Base-by-base conservation (phyloP, 805 yeast genomes). In the Ogataea parapolymorpha region DNA sequence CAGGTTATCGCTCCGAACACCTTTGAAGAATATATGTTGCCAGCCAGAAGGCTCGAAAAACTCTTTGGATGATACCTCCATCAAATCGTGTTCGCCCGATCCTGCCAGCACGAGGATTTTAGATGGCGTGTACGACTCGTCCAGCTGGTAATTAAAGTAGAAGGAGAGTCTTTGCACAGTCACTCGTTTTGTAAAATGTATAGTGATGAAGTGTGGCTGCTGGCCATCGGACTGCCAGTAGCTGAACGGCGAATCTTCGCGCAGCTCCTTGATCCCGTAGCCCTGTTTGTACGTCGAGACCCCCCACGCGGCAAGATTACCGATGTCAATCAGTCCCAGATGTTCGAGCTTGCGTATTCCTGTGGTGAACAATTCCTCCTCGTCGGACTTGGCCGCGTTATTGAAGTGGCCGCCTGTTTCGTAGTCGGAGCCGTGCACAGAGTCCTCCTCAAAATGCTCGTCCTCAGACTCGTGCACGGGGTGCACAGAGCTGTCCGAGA, bases 161-260 rank as follows among this genome's bases (percentile, higher is more conserved):
- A 93, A 55, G 0, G 88, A 79, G 1, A 93, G 63, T 38, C 85
- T 62, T 37, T 81, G 78, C 3, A 93, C 64, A 15, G 79, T 70
- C 4, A 89, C 95, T 36, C 78, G 72, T 54, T 85, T 89, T 23
- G 89, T 72, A 61, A 93, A 93, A 54, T 80, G 89, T 2, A 88
- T 75, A 34, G 85, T 85, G 5, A 93, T 67, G 20, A 67, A 70
- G 63, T 93, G 99, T 0, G 98, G 99, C 52, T 83, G 87, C 10
- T 75, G 71, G 0, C 97, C 99, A 58, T 93, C 99, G 32, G 95
- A 83, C 62, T 93, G 99, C 99, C 99, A 93, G 59, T 71, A 91
- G 1, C 80, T 65, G 22, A 73, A 70, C 0, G 91, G 85, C 4
- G 80, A 71, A 51, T 83, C 89, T 37, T 85, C 86, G 23, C 93